Conservation (phyloP, 257 asterid species). For the Plantago major region DNA sequence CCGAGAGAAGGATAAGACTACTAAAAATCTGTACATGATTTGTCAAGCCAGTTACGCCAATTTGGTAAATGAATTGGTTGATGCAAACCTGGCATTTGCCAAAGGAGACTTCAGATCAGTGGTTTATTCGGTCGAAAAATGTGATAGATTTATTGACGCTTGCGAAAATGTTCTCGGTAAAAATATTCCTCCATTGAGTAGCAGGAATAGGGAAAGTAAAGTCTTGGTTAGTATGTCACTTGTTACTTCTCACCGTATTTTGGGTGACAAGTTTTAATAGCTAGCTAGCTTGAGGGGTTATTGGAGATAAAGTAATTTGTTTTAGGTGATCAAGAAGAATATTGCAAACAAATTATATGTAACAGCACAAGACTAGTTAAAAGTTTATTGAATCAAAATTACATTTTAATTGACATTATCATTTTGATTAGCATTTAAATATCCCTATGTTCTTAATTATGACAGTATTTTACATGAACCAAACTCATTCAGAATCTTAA, state of each 20-base stretch:
- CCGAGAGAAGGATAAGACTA: neutral
- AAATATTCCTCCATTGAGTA: neutral
- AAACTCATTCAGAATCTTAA: too few species aligned
- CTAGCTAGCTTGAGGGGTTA: too few species aligned
- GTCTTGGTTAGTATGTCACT: neutral
- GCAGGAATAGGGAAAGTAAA: neutral
- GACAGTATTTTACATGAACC: too few species aligned
- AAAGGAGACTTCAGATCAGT: neutral
- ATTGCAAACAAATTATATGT: too few species aligned
- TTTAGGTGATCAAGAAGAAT: too few species aligned
- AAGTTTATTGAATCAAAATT: too few species aligned
- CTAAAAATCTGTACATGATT: neutral
- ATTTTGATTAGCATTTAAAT: too few species aligned
- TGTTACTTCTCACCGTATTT: neutral
- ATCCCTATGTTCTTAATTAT: too few species aligned
- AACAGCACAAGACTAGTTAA: too few species aligned
- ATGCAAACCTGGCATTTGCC: neutral
- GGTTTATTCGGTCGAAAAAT: neutral
- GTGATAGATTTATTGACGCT: neutral
- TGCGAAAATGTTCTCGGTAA: constrained; percentile 3
- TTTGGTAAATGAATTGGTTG: neutral
- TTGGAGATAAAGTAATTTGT: too few species aligned
- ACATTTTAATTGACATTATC: too few species aligned
- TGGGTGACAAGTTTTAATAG: too few species aligned
- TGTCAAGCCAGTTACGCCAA: neutral